These are phyloP conservation scores for Naegleria lovaniensis DNA, from an alignment of 208 protist species.

Conservation along the genomic window DNA sequence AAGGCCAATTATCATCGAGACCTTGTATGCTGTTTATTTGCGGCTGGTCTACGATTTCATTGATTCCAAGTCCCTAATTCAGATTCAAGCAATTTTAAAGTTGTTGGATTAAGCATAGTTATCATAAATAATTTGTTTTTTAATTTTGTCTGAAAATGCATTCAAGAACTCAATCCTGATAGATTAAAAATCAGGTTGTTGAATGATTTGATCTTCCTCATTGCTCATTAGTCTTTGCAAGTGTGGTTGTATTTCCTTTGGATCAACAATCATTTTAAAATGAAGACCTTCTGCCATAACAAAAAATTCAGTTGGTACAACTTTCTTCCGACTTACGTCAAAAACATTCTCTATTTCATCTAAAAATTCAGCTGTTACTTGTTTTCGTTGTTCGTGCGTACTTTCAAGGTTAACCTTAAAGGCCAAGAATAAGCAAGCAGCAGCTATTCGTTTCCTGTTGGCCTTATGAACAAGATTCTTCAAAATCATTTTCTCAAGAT, in stretches of 20 bases:
- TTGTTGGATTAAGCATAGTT: neutral
- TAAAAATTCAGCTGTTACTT: neutral
- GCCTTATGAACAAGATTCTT: constrained; percentile 37
- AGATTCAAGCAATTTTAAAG: neutral
- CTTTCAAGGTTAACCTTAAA: constrained; percentile 20
- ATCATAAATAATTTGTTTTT: neutral
- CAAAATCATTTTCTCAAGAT: constrained; percentile 41
- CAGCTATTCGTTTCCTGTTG: constrained; percentile 38
- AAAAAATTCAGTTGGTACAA: neutral
- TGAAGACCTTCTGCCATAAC: neutral
- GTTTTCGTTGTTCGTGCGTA: neutral
- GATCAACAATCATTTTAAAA: neutral
- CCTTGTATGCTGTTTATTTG: neutral
- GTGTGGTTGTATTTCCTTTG: neutral
- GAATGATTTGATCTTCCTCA: neutral
- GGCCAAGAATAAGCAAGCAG: constrained; percentile 32
- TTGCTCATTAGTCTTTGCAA: neutral
- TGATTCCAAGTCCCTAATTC: neutral
- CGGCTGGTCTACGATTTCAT: neutral
- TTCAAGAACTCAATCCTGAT: neutral
- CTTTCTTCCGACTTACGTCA: neutral
- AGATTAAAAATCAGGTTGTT: neutral
- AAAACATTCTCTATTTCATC: neutral
- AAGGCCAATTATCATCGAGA: neutral
- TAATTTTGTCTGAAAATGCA: neutral